These are phyloP conservation scores for Fusarium oligoseptatum DNA, from an alignment of 2,329 filamentous ascomycete genomes.

Conservation along the genomic window DNA sequence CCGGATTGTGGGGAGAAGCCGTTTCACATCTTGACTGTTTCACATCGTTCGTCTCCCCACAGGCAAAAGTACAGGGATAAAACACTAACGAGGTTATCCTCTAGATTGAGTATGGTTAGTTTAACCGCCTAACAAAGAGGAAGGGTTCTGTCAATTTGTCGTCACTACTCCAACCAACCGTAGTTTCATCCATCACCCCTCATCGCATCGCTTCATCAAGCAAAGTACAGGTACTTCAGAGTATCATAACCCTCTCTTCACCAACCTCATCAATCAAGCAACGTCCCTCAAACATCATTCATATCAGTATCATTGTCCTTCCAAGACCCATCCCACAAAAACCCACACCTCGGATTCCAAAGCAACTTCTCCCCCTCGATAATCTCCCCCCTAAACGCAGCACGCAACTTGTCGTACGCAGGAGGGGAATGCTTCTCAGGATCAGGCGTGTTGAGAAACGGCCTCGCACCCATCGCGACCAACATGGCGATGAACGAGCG, in stretches of 20 bases:
- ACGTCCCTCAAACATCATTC: not conserved
- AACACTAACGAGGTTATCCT: not conserved
- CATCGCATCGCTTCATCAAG: not conserved
- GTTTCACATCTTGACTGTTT: not conserved
- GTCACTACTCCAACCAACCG: not conserved
- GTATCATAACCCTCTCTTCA: not conserved
- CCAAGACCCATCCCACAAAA: conserved; percentile 1
- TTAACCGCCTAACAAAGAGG: not conserved
- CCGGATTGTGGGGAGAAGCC: not conserved
- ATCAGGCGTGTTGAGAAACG: not conserved
- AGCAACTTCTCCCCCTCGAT: not conserved
- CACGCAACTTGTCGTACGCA: not conserved
- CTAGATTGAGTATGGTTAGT: not conserved
- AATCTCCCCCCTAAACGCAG: not conserved
- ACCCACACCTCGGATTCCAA: not conserved
- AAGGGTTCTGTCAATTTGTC: not conserved
- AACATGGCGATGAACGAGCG: not conserved
- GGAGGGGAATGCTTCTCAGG: not conserved
- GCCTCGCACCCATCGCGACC: not conserved
- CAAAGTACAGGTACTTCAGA: not conserved
- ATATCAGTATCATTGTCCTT: not conserved
- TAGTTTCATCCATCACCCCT: not conserved
- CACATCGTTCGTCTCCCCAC: not conserved
- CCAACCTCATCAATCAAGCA: not conserved
- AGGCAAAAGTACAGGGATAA: not conserved